Evolutionary conservation across 352 stramenopile species (phyloP), one percentile per base, ranked within the genome.

Genomic region (Phytopythium delawarense): DNA sequence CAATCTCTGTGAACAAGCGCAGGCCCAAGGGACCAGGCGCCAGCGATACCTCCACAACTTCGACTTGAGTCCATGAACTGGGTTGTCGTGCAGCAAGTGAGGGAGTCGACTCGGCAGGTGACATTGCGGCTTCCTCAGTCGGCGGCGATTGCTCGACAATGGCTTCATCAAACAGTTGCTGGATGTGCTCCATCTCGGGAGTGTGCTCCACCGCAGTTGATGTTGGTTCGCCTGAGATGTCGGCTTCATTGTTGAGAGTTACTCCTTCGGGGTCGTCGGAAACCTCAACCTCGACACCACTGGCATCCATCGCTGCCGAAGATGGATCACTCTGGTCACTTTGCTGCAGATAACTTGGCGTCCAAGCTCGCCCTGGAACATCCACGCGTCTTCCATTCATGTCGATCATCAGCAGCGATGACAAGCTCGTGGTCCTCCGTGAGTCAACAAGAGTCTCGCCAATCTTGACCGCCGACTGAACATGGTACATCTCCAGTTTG

Each of bases 401-500:
- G 48, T 87, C 75, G 23, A 91, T 61, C 78, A 89, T 84, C 49
- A 89, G 75, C 20, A 89, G 73, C 20, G 79, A 87, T 8, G 78
- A 81, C n/a, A 91, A 61, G 28, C 72, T 63, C 13, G 64, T 66
- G 0, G 61, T 30, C 51, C 80, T 86, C 25, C 76, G 51, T 0
- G 58, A 52, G 67, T 91, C 79, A 6, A 88, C 69, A 0, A 88
- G 51, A 13, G 66, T 85, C 70, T 88, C 78, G 32, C 72, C 79
- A 49, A 91, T 87, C 57, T 91, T 91, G 52, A 65, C 81, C 9
- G 78, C 76, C 4, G 82, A 79, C 21, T 88, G 73, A 2, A 91
- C 59, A 59, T 94, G 79, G 46, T 83, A 94, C 74, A 91, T 84
- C 60, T 94, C 80, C 28, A 91, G 39, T 58, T 86, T 84, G 0